Evolutionary conservation across 306 rosid species (phyloP), one percentile per base, ranked within the genome.

Genomic region (Vicia villosa): DNA sequence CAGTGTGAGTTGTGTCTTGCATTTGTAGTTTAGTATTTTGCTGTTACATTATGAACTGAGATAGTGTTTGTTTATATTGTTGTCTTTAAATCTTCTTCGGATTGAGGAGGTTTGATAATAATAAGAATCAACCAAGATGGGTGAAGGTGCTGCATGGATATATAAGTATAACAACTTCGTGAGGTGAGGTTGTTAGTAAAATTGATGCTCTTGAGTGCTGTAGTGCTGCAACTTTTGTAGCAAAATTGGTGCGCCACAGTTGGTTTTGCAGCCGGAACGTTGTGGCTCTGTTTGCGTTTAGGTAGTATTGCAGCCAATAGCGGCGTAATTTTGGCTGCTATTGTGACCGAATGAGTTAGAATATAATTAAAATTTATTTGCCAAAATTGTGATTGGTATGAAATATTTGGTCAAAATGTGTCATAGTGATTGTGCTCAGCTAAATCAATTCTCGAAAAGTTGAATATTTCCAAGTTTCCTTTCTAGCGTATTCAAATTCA

Each of bases 1-100:
- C 96, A 90, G 65, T 77, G 98, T 93, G 88, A 87, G 93, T 83
- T 60, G 62, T 24, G 50, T 66, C 50, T 28, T 12, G 43, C 5
- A 15, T 41, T 40, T 52, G 28, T 52, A 52, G 22, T 52, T 52
- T 51, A 3, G 5, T 20, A 21, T 52, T 52, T 52, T 3, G 32
- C 7, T 5, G 15, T 28, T 52, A 52, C 3, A 52, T 52, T 52
- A 10, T 10, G 30, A 52, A 52, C n/a, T 10, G 8, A 21, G 22
- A 52, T 52, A 21, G 2, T 52, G 59, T 4, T 10, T 20, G 5
- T 21, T 47, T 47, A 9, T 47, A 9, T 3, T 52, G 30, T 52
- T 52, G 30, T 51, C 8, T 21, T 52, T 52, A 12, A 20, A 10
- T 52, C 8, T 20, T 52, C 30, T 20, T 14, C 21, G n/a, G 59